These are phyloP conservation scores for Goffeauzyma gilvescens DNA, from an alignment of 768 basidiomycete genomes.

Conservation along the genomic window DNA sequence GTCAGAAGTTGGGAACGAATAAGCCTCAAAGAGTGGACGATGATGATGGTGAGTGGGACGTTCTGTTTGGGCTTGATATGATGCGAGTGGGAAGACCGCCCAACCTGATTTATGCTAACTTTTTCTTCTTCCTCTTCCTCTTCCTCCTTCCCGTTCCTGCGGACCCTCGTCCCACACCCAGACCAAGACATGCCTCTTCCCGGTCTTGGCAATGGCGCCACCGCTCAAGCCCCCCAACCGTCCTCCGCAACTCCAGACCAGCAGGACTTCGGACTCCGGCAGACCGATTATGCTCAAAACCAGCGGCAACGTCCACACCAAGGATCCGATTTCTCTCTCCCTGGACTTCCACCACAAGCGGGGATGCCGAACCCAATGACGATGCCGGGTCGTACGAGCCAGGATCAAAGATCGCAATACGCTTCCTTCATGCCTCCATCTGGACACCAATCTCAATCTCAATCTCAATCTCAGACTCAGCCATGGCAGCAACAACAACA, in stretches of 20 bases:
- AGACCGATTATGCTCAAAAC: too few relatives aligned
- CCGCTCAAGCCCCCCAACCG: too few relatives aligned
- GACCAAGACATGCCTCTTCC: slow-evolving; percentile 15
- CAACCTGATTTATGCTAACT: too few relatives aligned
- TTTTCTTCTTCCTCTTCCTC: neutral
- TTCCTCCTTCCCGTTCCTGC: neutral
- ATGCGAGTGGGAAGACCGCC: too few relatives aligned
- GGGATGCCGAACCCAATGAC: too few relatives aligned
- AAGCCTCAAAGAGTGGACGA: slow-evolving; percentile 7
- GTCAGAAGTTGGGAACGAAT: neutral
- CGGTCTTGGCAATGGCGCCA: slow-evolving; percentile 15
- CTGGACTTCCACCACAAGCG: too few relatives aligned
- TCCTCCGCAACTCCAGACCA: neutral
- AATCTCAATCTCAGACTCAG: too few relatives aligned
- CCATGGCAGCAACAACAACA: too few relatives aligned
- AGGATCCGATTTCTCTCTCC: slow-evolving; percentile 1
- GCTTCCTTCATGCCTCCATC: too few relatives aligned
- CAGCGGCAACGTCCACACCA: neutral
- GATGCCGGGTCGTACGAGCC: too few relatives aligned
- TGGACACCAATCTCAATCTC: too few relatives aligned
- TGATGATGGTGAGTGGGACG: slow-evolving; percentile 8
- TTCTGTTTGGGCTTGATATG: neutral
- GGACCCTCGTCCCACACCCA: neutral
- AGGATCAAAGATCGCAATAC: too few relatives aligned
- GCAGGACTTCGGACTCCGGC: neutral